Percentiles rank a stretch among this genome's conserved stretches.
phyloP scores from a whole-genome alignment of 2,329 filamentous ascomycete species.

The Lasiodiplodia sp. region DNA sequence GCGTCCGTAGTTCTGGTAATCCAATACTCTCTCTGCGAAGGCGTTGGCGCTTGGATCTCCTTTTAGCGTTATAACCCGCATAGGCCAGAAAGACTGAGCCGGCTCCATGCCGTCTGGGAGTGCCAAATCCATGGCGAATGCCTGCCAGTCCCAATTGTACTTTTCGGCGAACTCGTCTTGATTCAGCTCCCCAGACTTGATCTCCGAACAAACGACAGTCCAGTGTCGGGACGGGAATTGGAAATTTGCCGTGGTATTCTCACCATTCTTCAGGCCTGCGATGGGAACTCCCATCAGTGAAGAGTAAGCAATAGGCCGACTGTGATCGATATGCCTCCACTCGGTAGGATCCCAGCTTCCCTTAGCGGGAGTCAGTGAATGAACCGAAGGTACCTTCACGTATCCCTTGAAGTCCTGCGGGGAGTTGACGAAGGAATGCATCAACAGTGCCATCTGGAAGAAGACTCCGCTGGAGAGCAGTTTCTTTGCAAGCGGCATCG shows the following conservation, averaged over 20 bases:
- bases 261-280: not conserved
- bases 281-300: not conserved
- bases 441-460: not conserved
- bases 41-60: not conserved
- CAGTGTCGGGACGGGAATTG: not conserved
- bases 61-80: not conserved
- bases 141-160: not conserved
- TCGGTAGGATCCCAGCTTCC: not conserved
- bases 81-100: not conserved
- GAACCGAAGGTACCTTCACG: slow-evolving; percentile 2
- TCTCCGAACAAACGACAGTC: not conserved
- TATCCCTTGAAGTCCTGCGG: not conserved
- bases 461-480: not conserved
- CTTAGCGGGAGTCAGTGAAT: not conserved
- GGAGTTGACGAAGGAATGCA: not conserved
- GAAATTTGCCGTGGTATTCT: not conserved
- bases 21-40: not conserved
- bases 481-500: not conserved
- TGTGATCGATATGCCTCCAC: not conserved
- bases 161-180: not conserved
- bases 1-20: not conserved
- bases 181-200: not conserved
- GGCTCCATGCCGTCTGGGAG: not conserved
- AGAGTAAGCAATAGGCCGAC: not conserved
- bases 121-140: not conserved